Base-by-base conservation (phyloP, 352 stramenopile genomes). In the Globisporangium mamillatum region DNA sequence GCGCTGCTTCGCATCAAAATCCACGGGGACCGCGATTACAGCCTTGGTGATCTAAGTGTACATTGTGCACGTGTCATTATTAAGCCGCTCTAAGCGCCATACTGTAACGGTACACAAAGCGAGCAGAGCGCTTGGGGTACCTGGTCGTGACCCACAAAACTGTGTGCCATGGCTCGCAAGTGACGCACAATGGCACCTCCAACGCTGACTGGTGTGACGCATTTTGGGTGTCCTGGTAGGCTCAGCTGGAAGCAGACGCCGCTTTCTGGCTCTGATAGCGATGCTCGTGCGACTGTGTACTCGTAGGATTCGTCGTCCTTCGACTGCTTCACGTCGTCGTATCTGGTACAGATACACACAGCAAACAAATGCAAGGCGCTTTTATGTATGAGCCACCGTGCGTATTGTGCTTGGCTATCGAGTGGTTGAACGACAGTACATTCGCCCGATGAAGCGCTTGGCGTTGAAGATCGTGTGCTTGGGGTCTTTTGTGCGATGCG, bases 21-120 rank as follows among this genome's bases (percentile, higher is more conserved):
- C 96, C 29, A 92, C 92, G 8, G 92, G 92, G 9, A 97, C 92
- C 4, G 91, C 97, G 65, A 98, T 92, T 27, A 98, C 90, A 24
- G 81, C 86, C 64, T 92, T 92, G 60, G 88, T 74, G 29, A 94
- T 77, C 32, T 63, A 50, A 98, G 75, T 34, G 94, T 93, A 73
- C 99, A 99, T 10, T 20, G 22, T 4, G 20, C 44, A 60, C 8
- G 22, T 59, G 1, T 24, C 2, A 24, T 12, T 36, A 22, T 12
- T 9, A 8, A n/a, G 14, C 9, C 5, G 16, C 16, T 4, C 20
- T 50, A 9, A 18, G 38, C 12, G 38, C 16, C 38, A 18, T 6
- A 18, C 12, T 46, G 12, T 38, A 59, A 36, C 25, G n/a, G 2
- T 60, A 60, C 7, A 14, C 14, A 60, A 10, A 24, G 16, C 14